These are phyloP conservation scores for Zymoseptoria tritici DNA, from an alignment of 2,329 filamentous ascomycete genomes.

Conservation along the genomic window DNA sequence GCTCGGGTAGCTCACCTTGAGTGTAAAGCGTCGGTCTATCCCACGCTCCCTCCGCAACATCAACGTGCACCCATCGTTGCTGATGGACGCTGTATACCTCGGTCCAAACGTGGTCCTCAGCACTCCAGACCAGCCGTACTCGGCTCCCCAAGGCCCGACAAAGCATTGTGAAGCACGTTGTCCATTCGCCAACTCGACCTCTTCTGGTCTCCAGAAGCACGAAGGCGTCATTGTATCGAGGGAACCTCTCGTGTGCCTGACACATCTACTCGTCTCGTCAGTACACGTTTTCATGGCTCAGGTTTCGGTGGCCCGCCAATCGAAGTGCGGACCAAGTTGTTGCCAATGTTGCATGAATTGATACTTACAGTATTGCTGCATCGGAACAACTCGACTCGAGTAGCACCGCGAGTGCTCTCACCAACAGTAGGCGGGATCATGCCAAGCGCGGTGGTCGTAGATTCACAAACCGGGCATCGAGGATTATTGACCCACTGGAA, in stretches of 20 bases:
- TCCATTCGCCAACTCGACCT: constrained; percentile 90
- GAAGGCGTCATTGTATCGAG: constrained; percentile 92
- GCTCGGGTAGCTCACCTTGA: constrained; percentile 56
- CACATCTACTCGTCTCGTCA: constrained; percentile 46
- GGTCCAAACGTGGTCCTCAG: constrained; percentile 95
- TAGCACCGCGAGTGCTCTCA: constrained; percentile 79
- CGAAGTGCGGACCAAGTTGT: no score
- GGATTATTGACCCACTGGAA: constrained; percentile 98
- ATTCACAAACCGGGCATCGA: constrained; percentile 69
- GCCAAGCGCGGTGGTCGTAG: constrained; percentile 74
- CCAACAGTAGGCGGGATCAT: constrained; percentile 80
- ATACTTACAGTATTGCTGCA: constrained; percentile 58
- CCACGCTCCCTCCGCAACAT: constrained; percentile 90
- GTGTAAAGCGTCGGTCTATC: constrained; percentile 88
- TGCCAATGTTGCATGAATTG: no score
- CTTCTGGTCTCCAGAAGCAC: constrained; percentile 76
- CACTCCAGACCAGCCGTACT: constrained; percentile 97
- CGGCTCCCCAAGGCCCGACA: constrained; percentile 85
- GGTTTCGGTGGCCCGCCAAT: no score
- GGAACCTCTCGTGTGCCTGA: constrained; percentile 76
- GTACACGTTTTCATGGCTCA: no score
- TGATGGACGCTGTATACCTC: constrained; percentile 94
- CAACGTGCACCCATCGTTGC: constrained; percentile 89
- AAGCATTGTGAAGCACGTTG: constrained; percentile 97
- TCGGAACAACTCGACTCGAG: constrained; percentile 80